Evolutionary conservation across 768 basidiomycete genomes (phyloP).

Genomic region (Pleurotus salmoneostramineus): DNA sequence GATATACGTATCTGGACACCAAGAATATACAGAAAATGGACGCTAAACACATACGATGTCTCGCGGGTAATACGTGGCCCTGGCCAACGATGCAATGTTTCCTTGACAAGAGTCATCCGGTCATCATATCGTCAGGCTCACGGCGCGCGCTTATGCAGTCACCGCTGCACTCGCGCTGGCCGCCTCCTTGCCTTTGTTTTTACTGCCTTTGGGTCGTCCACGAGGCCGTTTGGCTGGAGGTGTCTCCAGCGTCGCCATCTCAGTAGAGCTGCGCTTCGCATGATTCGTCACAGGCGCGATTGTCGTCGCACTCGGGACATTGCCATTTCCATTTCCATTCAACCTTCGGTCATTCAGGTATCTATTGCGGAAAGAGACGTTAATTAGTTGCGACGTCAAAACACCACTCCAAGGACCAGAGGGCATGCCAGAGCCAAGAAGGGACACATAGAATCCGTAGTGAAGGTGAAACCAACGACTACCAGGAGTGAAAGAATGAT

Average conservation of each 20-base stretch:
- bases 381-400: background rate
- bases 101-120: background rate
- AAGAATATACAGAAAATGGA: background rate
- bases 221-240: conserved; percentile 48
- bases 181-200: conserved; percentile 32
- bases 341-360: conserved; percentile 63
- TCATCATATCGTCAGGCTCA: background rate
- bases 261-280: conserved; percentile 14
- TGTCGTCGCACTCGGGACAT: too few species aligned
- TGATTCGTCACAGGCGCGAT: conserved; percentile 3
- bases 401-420: background rate
- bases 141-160: background rate
- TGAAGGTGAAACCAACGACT: background rate
- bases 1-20: background rate
- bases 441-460: background rate
- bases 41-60: background rate
- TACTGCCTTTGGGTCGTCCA: conserved; percentile 70
- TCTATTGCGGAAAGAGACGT: conserved; percentile 26
- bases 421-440: background rate
- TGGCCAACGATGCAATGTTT: background rate
- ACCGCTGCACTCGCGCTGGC: background rate
- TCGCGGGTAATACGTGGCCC: background rate
- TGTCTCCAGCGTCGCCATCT: conserved; percentile 16
- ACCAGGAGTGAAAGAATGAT: conserved; percentile 4
- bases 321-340: conserved; percentile 34